Conservation (phyloP, 192 early-diverging fungal genomes). For the Tieghemiomyces parasiticus region DNA sequence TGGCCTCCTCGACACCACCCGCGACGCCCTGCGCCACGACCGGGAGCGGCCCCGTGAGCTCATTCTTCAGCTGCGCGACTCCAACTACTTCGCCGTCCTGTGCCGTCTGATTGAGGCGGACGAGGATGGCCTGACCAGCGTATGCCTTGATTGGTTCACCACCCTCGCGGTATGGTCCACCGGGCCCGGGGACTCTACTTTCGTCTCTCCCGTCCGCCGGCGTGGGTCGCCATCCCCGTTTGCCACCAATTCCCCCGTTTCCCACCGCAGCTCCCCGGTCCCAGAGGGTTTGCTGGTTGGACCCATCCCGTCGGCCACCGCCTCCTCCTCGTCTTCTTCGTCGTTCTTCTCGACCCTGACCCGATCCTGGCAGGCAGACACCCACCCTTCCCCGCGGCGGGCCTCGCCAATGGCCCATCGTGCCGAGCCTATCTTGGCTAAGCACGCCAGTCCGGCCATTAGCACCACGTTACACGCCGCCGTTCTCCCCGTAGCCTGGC, state of each 20-base stretch:
- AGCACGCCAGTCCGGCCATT: not conserved
- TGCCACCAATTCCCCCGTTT: too few species aligned
- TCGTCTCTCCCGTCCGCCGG: not conserved
- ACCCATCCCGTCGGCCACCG: too few species aligned
- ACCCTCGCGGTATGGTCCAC: not conserved
- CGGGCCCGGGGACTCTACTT: too few species aligned
- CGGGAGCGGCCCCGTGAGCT: not conserved
- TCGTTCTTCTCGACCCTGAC: not conserved
- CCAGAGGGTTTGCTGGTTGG: too few species aligned
- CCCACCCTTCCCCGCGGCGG: too few species aligned
- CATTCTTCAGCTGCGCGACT: not conserved
- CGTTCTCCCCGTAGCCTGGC: not conserved
- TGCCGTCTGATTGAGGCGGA: not conserved
- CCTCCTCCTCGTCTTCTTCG: not conserved
- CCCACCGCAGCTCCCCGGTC: too few species aligned
- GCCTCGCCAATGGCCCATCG: not conserved
- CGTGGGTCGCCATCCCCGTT: not conserved
- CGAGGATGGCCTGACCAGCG: not conserved
- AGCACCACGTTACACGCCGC: not conserved
- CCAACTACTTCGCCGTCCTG: not conserved
- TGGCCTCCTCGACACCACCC: not conserved
- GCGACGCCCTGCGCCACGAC: not conserved
- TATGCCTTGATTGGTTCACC: not conserved
- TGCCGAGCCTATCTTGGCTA: not conserved
- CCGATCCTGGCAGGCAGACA: too few species aligned